Conservation (phyloP, 2,329 filamentous ascomycete genomes). For the Graphilbum ipis-grandicollis region DNA sequence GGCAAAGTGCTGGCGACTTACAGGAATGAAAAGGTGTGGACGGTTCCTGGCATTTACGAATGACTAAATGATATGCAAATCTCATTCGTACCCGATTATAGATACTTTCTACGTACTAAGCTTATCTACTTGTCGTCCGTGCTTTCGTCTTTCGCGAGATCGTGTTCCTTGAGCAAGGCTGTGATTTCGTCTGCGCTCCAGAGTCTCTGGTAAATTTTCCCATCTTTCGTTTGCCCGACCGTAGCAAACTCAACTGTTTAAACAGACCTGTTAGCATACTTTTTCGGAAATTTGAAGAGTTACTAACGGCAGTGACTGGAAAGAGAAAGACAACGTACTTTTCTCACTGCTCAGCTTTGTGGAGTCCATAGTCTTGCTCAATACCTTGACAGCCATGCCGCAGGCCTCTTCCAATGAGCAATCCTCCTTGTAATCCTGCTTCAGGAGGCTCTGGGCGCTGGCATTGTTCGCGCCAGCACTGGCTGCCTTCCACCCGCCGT, state of each 20-base stretch:
- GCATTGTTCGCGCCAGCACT: slow-evolving; percentile 97
- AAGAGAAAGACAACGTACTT: slow-evolving; percentile 44
- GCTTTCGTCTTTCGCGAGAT: slow-evolving; percentile 73
- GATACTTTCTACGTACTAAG: too few species aligned
- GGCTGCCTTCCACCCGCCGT: slow-evolving; percentile 98
- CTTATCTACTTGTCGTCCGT: slow-evolving; percentile 45
- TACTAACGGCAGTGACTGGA: background rate
- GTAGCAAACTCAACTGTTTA: slow-evolving; percentile 96
- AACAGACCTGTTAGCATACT: background rate
- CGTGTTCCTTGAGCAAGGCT: slow-evolving; percentile 83
- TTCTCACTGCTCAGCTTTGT: slow-evolving; percentile 98
- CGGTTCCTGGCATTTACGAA: too few species aligned
- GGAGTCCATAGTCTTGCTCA: slow-evolving; percentile 99
- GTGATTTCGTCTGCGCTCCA: slow-evolving; percentile 97
- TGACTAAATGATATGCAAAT: too few species aligned
- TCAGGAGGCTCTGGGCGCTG: slow-evolving; percentile 87
- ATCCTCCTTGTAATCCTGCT: slow-evolving; percentile 99
- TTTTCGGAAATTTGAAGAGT: too few species aligned
- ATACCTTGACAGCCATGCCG: slow-evolving; percentile 90
- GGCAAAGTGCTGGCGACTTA: too few species aligned
- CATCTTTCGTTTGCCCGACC: slow-evolving; percentile 84
- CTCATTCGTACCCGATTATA: too few species aligned
- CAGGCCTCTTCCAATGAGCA: slow-evolving; percentile 93
- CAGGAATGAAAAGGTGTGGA: too few species aligned
- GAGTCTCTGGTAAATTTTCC: slow-evolving; percentile 94